Evolutionary conservation across 1,284 basidiomycete genomes (phyloP).

Genomic region (Microbotryomycetes sp.): DNA sequence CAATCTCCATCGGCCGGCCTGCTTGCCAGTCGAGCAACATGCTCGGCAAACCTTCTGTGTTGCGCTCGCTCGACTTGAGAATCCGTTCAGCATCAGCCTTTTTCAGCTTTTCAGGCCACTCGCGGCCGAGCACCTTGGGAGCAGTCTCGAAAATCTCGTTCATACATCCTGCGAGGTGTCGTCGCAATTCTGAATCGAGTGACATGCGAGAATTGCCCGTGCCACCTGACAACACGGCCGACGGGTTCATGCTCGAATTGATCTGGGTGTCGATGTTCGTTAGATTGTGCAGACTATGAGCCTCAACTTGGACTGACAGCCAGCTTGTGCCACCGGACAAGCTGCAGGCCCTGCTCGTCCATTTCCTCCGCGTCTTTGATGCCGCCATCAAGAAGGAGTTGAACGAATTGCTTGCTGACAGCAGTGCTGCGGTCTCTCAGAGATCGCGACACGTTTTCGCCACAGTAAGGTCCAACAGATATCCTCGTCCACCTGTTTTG

Average conservation of each 20-base stretch:
- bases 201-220: slow-evolving; percentile 43
- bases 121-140: slow-evolving; percentile 39
- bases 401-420: slow-evolving; percentile 32
- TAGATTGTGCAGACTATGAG: too few species aligned
- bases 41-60: slow-evolving; percentile 41
- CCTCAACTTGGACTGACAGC: slow-evolving; percentile 19
- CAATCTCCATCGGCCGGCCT: slow-evolving; percentile 42
- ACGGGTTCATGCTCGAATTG: slow-evolving; percentile 45
- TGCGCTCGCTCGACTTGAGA: slow-evolving; percentile 41
- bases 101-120: slow-evolving; percentile 38
- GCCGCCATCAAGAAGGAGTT: slow-evolving; percentile 39
- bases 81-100: slow-evolving; percentile 38
- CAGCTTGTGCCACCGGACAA: slow-evolving; percentile 47
- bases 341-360: slow-evolving; percentile 42
- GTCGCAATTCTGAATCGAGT: slow-evolving; percentile 39
- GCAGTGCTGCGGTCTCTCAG: slow-evolving; percentile 6
- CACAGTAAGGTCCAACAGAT: slow-evolving; percentile 42
- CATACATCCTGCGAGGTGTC: slow-evolving; percentile 43
- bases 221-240: slow-evolving; percentile 44
- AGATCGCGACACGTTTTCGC: slow-evolving; percentile 13
- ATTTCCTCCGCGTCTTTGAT: slow-evolving; percentile 44
- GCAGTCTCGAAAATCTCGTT: slow-evolving; percentile 43
- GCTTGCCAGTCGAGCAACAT: slow-evolving; percentile 46
- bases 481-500: slow-evolving; percentile 47
- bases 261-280: slow-evolving; percentile 29